These are phyloP conservation scores for Streptanthus diversifolius DNA, from an alignment of 345 rosid species.

Conservation along the genomic window DNA sequence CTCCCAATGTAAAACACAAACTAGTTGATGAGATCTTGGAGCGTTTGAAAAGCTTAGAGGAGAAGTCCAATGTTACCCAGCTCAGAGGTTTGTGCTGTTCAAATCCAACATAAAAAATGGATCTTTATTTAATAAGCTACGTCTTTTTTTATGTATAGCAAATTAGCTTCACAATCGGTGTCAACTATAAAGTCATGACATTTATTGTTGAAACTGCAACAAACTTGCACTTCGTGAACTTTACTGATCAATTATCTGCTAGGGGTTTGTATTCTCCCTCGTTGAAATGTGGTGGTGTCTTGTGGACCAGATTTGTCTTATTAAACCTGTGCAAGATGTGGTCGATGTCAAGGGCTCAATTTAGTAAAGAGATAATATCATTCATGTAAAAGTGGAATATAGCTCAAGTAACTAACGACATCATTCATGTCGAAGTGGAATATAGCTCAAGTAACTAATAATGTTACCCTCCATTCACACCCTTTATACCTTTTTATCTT, in stretches of 20 bases:
- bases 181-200: neutral
- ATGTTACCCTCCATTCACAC: neutral
- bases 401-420: neutral
- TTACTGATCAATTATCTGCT: neutral
- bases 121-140: conserved; percentile 1
- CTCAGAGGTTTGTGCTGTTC: conserved; percentile 57
- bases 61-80: conserved; percentile 41
- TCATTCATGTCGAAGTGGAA: neutral
- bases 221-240: neutral
- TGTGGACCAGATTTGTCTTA: neutral
- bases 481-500: conserved; percentile 16
- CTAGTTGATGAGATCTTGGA: conserved; percentile 66
- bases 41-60: conserved; percentile 49
- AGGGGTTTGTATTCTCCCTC: neutral
- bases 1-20: conserved; percentile 48
- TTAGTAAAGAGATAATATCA: neutral
- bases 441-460: neutral
- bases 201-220: conserved; percentile 1
- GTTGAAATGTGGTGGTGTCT: neutral
- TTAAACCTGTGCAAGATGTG: neutral
- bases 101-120: neutral
- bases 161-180: conserved; percentile 3
- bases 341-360: neutral
- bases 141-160: neutral
- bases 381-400: neutral